A percentile compares a stretch with the other conserved stretches of the same genome.
phyloP scores from a whole-genome alignment of 441 rosid species.

The Mallotus japonicus region DNA sequence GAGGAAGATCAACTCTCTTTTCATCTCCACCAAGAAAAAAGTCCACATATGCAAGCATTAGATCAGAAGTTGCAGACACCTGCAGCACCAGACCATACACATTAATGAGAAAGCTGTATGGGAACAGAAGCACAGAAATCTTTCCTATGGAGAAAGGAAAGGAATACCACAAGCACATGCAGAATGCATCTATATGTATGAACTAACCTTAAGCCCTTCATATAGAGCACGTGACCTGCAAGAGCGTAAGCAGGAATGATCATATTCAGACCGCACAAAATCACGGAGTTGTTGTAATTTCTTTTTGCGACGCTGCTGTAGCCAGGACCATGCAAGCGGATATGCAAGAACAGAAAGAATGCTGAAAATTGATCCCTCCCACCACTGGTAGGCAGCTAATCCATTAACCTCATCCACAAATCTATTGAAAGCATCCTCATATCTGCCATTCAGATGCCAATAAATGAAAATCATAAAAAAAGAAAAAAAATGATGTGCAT shows the following conservation, averaged over 20 bases:
- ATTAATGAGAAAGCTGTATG: conserved; percentile 4
- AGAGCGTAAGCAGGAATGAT: conserved; percentile 90
- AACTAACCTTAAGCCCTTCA: conserved; percentile 83
- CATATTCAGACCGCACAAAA: conserved; percentile 89
- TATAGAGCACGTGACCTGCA: conserved; percentile 95
- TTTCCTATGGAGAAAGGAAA: not conserved
- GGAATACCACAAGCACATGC: not conserved
- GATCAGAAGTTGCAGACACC: conserved; percentile 85
- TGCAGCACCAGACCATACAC: conserved; percentile 21
- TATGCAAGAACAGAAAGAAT: conserved; percentile 70
- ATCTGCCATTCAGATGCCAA: conserved; percentile 40
- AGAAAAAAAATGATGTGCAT: not conserved
- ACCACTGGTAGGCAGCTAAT: conserved; percentile 90
- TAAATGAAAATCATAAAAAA: conserved; percentile 16
- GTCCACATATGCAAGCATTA: conserved; percentile 80
- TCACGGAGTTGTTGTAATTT: conserved; percentile 89
- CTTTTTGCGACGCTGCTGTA: conserved; percentile 62
- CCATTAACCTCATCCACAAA: conserved; percentile 86
- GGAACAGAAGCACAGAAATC: not conserved
- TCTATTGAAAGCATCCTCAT: conserved; percentile 76
- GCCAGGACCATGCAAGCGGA: conserved; percentile 94
- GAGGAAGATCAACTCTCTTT: conserved; percentile 81
- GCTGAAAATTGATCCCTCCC: conserved; percentile 84
- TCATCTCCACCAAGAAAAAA: conserved; percentile 94
- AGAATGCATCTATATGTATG: conserved; percentile 9